Conservation (phyloP, 352 stramenopile species). For the Phytophthora fragariae region DNA sequence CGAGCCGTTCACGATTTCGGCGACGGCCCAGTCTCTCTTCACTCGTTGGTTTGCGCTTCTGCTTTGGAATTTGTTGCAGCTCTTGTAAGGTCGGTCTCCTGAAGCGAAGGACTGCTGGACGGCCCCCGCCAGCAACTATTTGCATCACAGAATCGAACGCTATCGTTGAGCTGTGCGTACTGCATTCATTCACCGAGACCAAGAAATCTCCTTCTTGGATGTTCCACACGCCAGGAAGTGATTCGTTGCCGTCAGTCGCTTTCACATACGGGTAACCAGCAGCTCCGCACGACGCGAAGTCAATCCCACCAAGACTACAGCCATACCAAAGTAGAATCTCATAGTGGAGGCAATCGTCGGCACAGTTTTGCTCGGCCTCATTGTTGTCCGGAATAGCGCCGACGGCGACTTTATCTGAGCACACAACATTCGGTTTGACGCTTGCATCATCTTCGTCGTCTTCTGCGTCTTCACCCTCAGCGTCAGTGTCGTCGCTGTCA, state of each 20-base stretch:
- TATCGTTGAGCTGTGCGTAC: conserved; percentile 42
- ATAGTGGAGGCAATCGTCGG: conserved; percentile 36
- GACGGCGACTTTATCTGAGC: not conserved
- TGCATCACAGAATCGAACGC: conserved; percentile 48
- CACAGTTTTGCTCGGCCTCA: not conserved
- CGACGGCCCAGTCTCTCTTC: conserved; percentile 23
- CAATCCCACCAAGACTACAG: conserved; percentile 44
- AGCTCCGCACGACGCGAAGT: conserved; percentile 46
- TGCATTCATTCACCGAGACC: conserved; percentile 57
- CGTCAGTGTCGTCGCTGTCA: conserved; percentile 6
- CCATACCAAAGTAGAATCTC: conserved; percentile 67
- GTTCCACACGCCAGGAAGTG: conserved; percentile 71
- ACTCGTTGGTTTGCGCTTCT: conserved; percentile 31
- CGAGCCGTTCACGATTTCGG: conserved; percentile 54
- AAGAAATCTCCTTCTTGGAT: conserved; percentile 60
- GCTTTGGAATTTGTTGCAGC: conserved; percentile 29
- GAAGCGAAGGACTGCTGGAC: conserved; percentile 63
- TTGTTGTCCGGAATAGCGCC: not conserved
- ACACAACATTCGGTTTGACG: not conserved
- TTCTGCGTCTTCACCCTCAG: conserved; percentile 13
- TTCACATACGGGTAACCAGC: conserved; percentile 54
- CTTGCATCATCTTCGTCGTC: not conserved
- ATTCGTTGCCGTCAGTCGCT: conserved; percentile 54
- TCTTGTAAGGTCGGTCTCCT: conserved; percentile 47
- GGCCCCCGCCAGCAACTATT: conserved; percentile 57